Evolutionary conservation across 2,329 filamentous ascomycete genomes (phyloP).

Genomic region (Alternaria sp.): DNA sequence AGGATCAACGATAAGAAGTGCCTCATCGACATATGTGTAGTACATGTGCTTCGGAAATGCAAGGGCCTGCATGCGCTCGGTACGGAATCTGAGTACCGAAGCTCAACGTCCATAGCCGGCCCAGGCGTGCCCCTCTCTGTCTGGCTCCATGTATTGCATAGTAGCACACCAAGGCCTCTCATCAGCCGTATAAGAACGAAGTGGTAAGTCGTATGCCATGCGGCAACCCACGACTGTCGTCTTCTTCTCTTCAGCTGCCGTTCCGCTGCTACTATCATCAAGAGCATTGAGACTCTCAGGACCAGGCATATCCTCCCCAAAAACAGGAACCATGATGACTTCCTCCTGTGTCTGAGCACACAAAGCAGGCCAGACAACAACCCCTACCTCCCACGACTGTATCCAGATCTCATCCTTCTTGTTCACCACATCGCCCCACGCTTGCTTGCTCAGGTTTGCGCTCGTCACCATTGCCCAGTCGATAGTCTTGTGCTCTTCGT

Average conservation of each 20-base stretch:
- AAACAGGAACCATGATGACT: slow-evolving; percentile 69
- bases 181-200: slow-evolving; percentile 66
- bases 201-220: slow-evolving; percentile 82
- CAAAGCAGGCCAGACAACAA: slow-evolving; percentile 77
- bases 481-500: slow-evolving; percentile 56
- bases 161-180: slow-evolving; percentile 82
- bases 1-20: neutral
- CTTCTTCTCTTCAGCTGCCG: neutral
- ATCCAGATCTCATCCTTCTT: slow-evolving; percentile 68
- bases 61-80: neutral
- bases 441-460: slow-evolving; percentile 90
- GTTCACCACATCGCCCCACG: slow-evolving; percentile 75
- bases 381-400: slow-evolving; percentile 83
- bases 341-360: slow-evolving; percentile 40
- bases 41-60: neutral
- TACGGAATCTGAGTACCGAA: neutral
- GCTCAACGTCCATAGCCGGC: slow-evolving; percentile 16
- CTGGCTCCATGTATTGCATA: slow-evolving; percentile 63
- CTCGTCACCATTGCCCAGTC: slow-evolving; percentile 89
- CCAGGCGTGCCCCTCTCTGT: slow-evolving; percentile 62
- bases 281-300: slow-evolving; percentile 22
- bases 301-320: slow-evolving; percentile 64
- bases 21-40: neutral
- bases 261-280: slow-evolving; percentile 14
- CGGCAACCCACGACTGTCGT: slow-evolving; percentile 67